Conservation (phyloP, 768 basidiomycete genomes). For the Dacryopinax primogenitus region DNA sequence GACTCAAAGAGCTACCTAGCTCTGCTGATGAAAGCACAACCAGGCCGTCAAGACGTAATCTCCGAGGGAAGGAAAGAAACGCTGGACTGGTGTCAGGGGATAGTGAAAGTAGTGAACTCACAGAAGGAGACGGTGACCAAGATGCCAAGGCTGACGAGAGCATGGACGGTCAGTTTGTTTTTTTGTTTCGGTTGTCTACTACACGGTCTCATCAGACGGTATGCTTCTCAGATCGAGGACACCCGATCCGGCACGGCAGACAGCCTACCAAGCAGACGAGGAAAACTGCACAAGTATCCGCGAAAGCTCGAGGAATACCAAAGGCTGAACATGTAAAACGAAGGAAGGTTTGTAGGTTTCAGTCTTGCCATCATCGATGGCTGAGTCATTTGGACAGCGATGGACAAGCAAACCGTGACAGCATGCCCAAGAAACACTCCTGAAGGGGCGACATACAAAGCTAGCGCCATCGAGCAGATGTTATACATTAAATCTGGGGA, state of each 20-base stretch:
- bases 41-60: background rate
- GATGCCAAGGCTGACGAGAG: background rate
- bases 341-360: background rate
- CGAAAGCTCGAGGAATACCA: background rate
- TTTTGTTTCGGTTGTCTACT: background rate
- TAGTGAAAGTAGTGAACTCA: conserved; percentile 73
- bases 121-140: conserved; percentile 72
- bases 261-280: background rate
- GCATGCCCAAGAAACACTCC: no score
- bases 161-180: background rate
- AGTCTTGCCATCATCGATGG: no score
- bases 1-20: conserved; percentile 37
- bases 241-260: background rate
- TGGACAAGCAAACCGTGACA: no score
- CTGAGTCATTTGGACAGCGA: no score
- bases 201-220: background rate
- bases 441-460: no score
- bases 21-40: conserved; percentile 3
- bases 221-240: background rate
- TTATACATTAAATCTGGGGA: no score
- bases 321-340: background rate
- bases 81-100: conserved; percentile 69
- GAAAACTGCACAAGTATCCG: background rate
- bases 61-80: conserved; percentile 37
- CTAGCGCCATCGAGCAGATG: no score